These are phyloP conservation scores for Heterobasidion occidentale DNA, from an alignment of 1,284 basidiomycete genomes.

Conservation along the genomic window DNA sequence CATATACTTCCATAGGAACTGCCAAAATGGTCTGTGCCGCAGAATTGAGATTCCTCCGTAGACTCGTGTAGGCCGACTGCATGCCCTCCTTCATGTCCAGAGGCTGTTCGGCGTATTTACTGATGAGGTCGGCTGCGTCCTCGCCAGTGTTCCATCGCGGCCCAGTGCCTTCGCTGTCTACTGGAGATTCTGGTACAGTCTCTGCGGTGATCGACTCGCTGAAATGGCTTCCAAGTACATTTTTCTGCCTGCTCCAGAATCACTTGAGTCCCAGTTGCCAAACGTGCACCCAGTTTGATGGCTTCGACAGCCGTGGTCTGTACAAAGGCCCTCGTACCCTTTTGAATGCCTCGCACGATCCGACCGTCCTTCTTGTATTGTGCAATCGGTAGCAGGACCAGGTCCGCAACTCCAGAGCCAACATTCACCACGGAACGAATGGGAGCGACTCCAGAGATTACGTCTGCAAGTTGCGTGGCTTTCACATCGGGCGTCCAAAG, in stretches of 20 bases:
- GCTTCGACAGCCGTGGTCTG: constrained; percentile 92
- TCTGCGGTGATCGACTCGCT: constrained; percentile 59
- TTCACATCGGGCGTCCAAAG: constrained; percentile 99
- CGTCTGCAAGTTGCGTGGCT: constrained; percentile 94
- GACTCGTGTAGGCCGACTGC: constrained; percentile 82
- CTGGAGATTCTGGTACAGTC: constrained; percentile 39
- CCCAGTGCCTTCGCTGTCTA: constrained; percentile 21
- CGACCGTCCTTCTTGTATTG: constrained; percentile 97
- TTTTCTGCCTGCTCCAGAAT: constrained; percentile 93
- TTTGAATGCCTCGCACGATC: constrained; percentile 90
- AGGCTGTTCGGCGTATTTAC: constrained; percentile 90
- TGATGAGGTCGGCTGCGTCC: constrained; percentile 51
- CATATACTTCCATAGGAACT: constrained; percentile 98
- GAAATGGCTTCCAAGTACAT: constrained; percentile 80
- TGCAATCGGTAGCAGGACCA: constrained; percentile 91
- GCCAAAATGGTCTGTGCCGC: constrained; percentile 98
- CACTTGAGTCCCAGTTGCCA: constrained; percentile 96
- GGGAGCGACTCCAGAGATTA: constrained; percentile 94
- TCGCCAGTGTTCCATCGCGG: constrained; percentile 33
- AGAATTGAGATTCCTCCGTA: constrained; percentile 79
- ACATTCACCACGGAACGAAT: constrained; percentile 95
- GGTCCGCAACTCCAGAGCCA: constrained; percentile 91
- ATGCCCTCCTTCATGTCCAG: constrained; percentile 79
- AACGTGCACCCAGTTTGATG: constrained; percentile 87
- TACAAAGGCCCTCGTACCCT: constrained; percentile 88